These are phyloP conservation scores for Fusarium abutilonis DNA, from an alignment of 2,329 filamentous ascomycete species.

Conservation along the genomic window DNA sequence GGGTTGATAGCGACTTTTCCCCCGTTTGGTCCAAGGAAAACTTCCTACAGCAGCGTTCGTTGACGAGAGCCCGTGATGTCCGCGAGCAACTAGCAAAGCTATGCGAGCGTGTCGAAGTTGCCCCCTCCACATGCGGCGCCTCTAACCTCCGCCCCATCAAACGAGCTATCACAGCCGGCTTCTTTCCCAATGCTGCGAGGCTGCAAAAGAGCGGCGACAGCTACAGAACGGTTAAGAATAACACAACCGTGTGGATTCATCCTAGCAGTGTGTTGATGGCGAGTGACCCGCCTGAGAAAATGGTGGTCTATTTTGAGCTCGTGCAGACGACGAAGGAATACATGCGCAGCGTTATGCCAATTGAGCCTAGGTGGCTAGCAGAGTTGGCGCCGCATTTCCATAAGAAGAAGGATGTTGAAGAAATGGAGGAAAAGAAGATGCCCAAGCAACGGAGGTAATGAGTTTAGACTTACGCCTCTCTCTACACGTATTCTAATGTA, in stretches of 20 bases:
- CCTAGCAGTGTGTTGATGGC: constrained; percentile 85
- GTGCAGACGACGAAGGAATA: constrained; percentile 90
- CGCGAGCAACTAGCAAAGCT: constrained; percentile 91
- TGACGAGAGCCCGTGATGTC: constrained; percentile 89
- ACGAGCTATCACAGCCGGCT: constrained; percentile 88
- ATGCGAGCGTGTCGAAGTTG: constrained; percentile 91
- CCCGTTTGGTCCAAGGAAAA: constrained; percentile 91
- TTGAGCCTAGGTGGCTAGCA: constrained; percentile 84
- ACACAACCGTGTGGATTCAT: constrained; percentile 89
- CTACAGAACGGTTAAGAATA: constrained; percentile 92
- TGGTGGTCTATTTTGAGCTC: constrained; percentile 87
- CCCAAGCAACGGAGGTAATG: constrained; percentile 48
- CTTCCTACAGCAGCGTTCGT: constrained; percentile 89
- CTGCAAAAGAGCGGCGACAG: constrained; percentile 84
- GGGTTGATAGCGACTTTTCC: constrained; percentile 90
- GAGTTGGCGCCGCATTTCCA: constrained; percentile 96
- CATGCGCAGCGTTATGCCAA: constrained; percentile 86
- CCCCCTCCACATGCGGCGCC: constrained; percentile 73
- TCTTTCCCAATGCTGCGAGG: constrained; percentile 91
- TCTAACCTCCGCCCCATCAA: constrained; percentile 80
- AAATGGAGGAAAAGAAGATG: constrained; percentile 77
- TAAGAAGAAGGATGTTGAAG: constrained; percentile 89
- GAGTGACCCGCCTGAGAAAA: constrained; percentile 78
- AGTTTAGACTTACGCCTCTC: constrained; percentile 3
- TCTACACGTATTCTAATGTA: constrained; percentile 7